Conservation (phyloP, 371 early-diverging fungal genomes). For the Mortierella sp. region DNA sequence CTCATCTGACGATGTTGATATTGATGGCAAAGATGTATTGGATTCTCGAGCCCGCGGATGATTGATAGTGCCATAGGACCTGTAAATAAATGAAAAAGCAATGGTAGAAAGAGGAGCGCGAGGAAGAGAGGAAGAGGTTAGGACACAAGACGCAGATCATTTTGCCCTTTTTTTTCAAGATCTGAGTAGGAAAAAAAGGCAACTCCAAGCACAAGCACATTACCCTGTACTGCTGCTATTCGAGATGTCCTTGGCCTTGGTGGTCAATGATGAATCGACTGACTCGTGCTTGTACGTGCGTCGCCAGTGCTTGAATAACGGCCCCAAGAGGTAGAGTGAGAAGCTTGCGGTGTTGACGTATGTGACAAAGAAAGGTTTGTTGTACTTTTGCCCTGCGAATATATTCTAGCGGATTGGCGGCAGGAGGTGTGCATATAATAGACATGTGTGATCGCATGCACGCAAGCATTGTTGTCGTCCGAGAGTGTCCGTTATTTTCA, state of each 20-base stretch:
- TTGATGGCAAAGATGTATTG: not conserved
- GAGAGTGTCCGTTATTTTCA: too few species aligned
- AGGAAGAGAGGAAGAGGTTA: too few species aligned
- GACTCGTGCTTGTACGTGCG: slow-evolving; percentile 3
- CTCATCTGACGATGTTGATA: slow-evolving; percentile 2
- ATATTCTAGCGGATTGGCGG: slow-evolving; percentile 63
- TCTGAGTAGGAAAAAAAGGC: too few species aligned
- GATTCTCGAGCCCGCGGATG: slow-evolving; percentile 3
- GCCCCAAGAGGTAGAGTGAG: slow-evolving; percentile 74
- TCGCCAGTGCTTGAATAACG: slow-evolving; percentile 38
- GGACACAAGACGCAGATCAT: too few species aligned
- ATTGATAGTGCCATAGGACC: slow-evolving; percentile 20
- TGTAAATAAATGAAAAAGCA: not conserved
- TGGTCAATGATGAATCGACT: too few species aligned
- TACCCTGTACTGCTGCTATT: too few species aligned
- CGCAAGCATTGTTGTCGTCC: not conserved
- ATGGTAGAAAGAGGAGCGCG: not conserved
- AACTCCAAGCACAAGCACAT: too few species aligned
- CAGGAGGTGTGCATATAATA: not conserved
- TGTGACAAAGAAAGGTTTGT: slow-evolving; percentile 84
- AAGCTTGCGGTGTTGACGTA: slow-evolving; percentile 84
- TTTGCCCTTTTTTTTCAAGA: too few species aligned
- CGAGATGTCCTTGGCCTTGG: too few species aligned
- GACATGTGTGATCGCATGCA: not conserved
- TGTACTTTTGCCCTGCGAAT: slow-evolving; percentile 75